Evolutionary conservation across 495 filamentous ascomycete species (phyloP).

Genomic region (Trichoderma orchidacearum): DNA sequence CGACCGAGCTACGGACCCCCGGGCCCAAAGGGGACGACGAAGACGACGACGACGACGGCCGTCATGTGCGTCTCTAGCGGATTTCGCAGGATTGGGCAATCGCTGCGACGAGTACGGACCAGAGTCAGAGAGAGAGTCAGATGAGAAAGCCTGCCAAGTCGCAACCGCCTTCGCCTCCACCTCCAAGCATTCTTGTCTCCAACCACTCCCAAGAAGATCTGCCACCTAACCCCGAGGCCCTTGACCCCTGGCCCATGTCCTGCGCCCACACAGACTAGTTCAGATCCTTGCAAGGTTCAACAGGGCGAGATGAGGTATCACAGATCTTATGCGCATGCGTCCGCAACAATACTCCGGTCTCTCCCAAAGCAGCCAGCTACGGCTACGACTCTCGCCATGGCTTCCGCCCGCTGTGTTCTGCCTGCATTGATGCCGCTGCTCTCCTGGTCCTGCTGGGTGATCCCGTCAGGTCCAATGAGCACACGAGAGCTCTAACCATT

Average conservation of each 20-base stretch:
- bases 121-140: no score
- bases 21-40: no score
- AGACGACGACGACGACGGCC: not conserved
- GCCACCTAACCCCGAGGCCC: not conserved
- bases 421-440: not conserved
- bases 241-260: not conserved
- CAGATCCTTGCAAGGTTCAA: not conserved
- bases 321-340: constrained; percentile 3
- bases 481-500: not conserved
- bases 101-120: not conserved
- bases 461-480: not conserved
- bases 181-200: no score
- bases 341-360: not conserved
- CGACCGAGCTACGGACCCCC: no score
- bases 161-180: not conserved
- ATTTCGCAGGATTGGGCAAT: not conserved
- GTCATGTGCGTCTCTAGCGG: not conserved
- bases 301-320: constrained; percentile 3
- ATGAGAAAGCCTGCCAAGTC: not conserved
- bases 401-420: not conserved
- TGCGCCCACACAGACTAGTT: not conserved
- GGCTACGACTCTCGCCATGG: not conserved
- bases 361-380: not conserved
- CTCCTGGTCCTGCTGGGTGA: not conserved
- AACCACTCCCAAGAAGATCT: not conserved